Evolutionary conservation across 1,284 basidiomycete genomes (phyloP).

Genomic region (Coniferiporia sulphurascens): DNA sequence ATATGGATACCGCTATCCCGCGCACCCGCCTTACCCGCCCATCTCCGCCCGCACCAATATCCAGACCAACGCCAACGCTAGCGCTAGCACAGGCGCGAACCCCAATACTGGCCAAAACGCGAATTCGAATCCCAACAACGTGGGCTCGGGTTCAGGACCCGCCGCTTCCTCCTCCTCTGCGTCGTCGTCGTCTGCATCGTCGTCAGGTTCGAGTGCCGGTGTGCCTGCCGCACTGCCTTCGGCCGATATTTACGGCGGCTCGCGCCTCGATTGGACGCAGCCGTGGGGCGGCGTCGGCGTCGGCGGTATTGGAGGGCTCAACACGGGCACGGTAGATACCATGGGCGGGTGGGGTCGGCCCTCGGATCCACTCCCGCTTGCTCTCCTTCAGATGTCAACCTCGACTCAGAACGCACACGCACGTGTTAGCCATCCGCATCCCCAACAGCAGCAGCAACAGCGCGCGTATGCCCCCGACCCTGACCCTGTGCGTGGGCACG

Average conservation of each 20-base stretch:
- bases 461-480: not conserved
- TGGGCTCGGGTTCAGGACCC: too few relatives aligned
- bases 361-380: slow-evolving; percentile 12
- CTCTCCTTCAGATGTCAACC: too few relatives aligned
- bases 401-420: not conserved
- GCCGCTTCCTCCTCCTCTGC: not conserved
- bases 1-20: slow-evolving; percentile 14
- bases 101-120: too few relatives aligned
- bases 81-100: too few relatives aligned
- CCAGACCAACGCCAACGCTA: too few relatives aligned
- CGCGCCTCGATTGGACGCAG: slow-evolving; percentile 1
- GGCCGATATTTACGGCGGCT: not conserved
- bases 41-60: too few relatives aligned
- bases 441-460: not conserved
- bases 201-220: too few relatives aligned
- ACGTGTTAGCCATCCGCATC: not conserved
- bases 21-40: slow-evolving; percentile 7
- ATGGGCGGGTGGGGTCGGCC: slow-evolving; percentile 10
- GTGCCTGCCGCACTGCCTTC: not conserved
- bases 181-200: not conserved
- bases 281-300: not conserved
- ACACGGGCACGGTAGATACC: not conserved
- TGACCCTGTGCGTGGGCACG: too few relatives aligned
- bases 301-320: not conserved
- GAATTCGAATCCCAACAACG: too few relatives aligned